Conservation (phyloP, 2,329 filamentous ascomycete species). For the Pseudogymnoascus sp. region DNA sequence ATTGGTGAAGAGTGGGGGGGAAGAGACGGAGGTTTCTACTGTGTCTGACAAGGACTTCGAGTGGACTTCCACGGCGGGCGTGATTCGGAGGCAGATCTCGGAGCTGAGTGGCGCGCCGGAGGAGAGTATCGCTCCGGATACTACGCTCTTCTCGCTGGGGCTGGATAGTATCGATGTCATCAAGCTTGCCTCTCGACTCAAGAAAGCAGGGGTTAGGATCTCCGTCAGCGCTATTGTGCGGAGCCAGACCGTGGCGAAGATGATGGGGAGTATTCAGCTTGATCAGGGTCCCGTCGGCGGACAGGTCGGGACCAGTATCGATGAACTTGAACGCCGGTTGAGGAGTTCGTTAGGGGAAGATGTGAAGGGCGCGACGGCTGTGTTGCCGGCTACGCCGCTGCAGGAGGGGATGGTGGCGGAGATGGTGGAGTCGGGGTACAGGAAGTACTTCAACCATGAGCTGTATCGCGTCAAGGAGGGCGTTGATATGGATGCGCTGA, state of each 20-base stretch:
- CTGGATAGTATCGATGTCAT: constrained; percentile 90
- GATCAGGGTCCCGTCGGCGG: constrained; percentile 10
- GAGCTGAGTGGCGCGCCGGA: constrained; percentile 46
- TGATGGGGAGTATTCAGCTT: constrained; percentile 33
- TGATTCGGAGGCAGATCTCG: constrained; percentile 55
- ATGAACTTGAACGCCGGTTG: constrained; percentile 30
- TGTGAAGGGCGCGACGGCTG: constrained; percentile 37
- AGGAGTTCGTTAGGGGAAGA: constrained; percentile 22
- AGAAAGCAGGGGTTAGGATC: constrained; percentile 49
- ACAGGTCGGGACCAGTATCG: constrained; percentile 13
- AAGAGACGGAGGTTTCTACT: not conserved
- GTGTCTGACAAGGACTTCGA: constrained; percentile 35
- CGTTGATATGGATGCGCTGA: constrained; percentile 49
- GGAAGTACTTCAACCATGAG: constrained; percentile 80
- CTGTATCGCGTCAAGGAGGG: constrained; percentile 51
- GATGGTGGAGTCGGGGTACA: constrained; percentile 67
- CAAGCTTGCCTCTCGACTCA: constrained; percentile 68
- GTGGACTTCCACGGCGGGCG: constrained; percentile 49
- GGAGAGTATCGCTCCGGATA: constrained; percentile 45
- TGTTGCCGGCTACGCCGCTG: constrained; percentile 70
- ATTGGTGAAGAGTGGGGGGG: not conserved
- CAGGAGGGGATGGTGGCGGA: constrained; percentile 82
- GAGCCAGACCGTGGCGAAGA: constrained; percentile 56
- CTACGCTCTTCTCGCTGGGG: constrained; percentile 71
- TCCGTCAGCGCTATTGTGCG: constrained; percentile 72